Evolutionary conservation across 495 filamentous ascomycete genomes (phyloP), one percentile per base, ranked within the genome.

Genomic region (Copromyces sp.): DNA sequence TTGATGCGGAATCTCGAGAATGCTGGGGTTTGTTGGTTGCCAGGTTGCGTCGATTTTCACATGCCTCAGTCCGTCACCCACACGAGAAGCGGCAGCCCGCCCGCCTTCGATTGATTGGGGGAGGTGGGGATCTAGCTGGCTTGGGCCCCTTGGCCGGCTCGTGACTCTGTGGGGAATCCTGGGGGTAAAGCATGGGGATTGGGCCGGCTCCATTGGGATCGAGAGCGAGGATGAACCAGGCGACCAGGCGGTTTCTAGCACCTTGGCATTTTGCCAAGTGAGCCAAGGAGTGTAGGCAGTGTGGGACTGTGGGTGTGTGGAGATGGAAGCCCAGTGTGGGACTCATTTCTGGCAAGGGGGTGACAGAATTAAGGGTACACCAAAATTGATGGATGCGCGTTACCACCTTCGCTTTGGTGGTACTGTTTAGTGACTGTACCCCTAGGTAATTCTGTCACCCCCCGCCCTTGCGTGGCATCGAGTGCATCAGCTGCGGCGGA

Each of bases 161-260:
- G 69, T 77, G 75, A 75, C 72, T 65, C 69, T 71, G 68, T 77
- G 74, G 75, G 75, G 74, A 77, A 73, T 16, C 68, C 69, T 61
- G 68, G 53, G 45, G 65, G 9, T 70, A 29, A 14, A 32, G 61
- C 24, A 29, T 68, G 29, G 38, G 38, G 39, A 24, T 40, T 70
- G 8, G 69, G 32, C 35, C 35, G 39, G 70, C 20, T 35, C 53
- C 6, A 70, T 68, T 39, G 70, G 65, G 32, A 12, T 9, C 11
- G 45, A 53, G 45, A 61, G 53, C 53, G 53, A 65, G 53, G 53
- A 65, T 65, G 24, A 65, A 65, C 53, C 53, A 65, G 32, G 29
- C 32, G 29, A 65, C 24, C 53, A 37, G 11, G 20, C 11, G 20
- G 9, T 53, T 53, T 53, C 53, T 65, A 35, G 53, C 53, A 65